Evolutionary conservation across 345 rosid species (phyloP).

Genomic region (Arabis hirsuta): DNA sequence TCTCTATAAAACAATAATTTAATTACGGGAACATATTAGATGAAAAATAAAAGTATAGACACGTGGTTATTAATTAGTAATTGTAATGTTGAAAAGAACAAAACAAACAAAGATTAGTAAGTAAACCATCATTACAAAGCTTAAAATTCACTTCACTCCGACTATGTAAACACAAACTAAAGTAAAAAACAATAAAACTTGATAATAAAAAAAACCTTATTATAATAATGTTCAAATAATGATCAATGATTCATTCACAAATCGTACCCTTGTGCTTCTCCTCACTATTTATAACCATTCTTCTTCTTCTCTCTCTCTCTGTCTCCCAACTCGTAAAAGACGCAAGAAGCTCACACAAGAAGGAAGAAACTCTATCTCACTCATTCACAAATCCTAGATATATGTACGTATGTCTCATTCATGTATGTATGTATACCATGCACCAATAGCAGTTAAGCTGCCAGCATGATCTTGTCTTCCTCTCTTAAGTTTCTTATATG

Average conservation of each 20-base stretch:
- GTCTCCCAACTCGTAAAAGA: background rate
- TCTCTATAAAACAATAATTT: background rate
- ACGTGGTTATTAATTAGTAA: constrained; percentile 13
- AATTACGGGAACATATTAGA: background rate
- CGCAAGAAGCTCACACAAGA: constrained; percentile 16
- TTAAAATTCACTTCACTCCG: constrained; percentile 7
- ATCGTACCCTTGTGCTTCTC: constrained; percentile 25
- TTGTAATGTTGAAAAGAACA: constrained; percentile 10
- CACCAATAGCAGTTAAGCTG: constrained; percentile 48
- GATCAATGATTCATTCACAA: constrained; percentile 35
- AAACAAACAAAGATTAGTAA: constrained; percentile 1
- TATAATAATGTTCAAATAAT: constrained; percentile 23
- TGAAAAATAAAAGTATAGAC: background rate
- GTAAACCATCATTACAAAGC: constrained; percentile 9
- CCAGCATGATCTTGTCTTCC: constrained; percentile 49
- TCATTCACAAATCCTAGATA: constrained; percentile 4
- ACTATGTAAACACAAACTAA: constrained; percentile 22
- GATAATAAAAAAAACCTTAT: background rate
- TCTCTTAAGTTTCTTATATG: constrained; percentile 21
- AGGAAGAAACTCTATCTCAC: constrained; percentile 19
- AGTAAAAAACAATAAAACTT: too few relatives aligned
- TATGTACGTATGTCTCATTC: too few relatives aligned
- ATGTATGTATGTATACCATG: constrained; percentile 18
- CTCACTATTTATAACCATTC: constrained; percentile 24
- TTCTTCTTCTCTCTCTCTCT: constrained; percentile 10